These are phyloP conservation scores for Penicillium coprophilum DNA, from an alignment of 495 filamentous ascomycete genomes.

Conservation along the genomic window DNA sequence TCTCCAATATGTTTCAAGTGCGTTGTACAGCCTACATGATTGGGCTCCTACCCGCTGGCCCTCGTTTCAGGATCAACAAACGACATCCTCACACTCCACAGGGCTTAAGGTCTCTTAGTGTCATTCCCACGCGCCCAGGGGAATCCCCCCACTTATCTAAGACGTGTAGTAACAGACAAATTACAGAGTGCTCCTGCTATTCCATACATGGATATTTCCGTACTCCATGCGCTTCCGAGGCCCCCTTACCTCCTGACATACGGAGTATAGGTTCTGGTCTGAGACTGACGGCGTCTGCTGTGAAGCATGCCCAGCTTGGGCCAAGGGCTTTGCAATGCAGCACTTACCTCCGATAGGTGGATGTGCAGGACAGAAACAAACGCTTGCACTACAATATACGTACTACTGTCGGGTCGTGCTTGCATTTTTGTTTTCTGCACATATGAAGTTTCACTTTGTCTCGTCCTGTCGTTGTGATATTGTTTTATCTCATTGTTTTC, in stretches of 20 bases:
- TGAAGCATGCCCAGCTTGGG: conserved; percentile 10
- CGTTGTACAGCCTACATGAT: conserved; percentile 13
- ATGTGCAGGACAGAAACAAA: background rate
- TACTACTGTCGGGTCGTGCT: background rate
- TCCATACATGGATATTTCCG: background rate
- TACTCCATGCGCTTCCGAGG: background rate
- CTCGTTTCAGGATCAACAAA: conserved; percentile 23
- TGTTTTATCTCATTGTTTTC: conserved; percentile 1
- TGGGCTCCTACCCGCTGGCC: conserved; percentile 21
- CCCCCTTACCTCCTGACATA: conserved; percentile 3
- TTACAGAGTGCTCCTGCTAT: conserved; percentile 23
- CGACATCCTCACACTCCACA: background rate
- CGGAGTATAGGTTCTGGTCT: background rate
- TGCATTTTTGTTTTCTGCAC: background rate
- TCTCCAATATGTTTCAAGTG: conserved; percentile 21
- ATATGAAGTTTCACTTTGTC: conserved; percentile 14
- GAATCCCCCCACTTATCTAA: conserved; percentile 16
- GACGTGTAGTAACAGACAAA: conserved; percentile 24
- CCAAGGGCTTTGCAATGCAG: conserved; percentile 1
- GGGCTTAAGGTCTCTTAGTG: conserved; percentile 8
- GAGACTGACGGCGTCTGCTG: background rate
- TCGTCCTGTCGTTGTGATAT: conserved; percentile 19
- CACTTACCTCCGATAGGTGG: conserved; percentile 8
- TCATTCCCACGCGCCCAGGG: conserved; percentile 18
- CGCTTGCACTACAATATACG: background rate